These are phyloP conservation scores for Barnettozyma pratensis DNA, from an alignment of 805 yeast species.

Conservation along the genomic window DNA sequence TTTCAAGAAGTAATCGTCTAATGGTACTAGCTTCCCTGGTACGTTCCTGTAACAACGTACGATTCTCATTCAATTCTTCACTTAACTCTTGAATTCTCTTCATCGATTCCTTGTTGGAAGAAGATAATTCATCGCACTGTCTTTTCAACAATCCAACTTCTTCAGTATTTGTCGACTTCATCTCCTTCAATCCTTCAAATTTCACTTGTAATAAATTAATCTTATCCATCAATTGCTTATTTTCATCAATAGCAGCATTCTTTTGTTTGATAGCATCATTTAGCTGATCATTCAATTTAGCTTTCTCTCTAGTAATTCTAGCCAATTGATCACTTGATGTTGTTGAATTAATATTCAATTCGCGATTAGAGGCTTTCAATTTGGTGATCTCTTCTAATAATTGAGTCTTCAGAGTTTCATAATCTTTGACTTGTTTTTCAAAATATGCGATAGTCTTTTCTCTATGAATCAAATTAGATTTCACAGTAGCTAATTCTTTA, in stretches of 20 bases:
- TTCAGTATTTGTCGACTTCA: slow-evolving; percentile 32
- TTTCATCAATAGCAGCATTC: slow-evolving; percentile 33
- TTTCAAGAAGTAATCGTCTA: slow-evolving; percentile 61
- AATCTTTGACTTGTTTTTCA: slow-evolving; percentile 37
- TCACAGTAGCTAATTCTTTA: slow-evolving; percentile 16
- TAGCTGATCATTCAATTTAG: slow-evolving; percentile 31
- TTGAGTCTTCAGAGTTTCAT: slow-evolving; percentile 23
- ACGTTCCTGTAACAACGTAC: slow-evolving; percentile 71
- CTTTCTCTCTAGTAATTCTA: slow-evolving; percentile 33
- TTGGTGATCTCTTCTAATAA: slow-evolving; percentile 21
- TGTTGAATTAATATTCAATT: slow-evolving; percentile 24
- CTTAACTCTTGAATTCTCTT: slow-evolving; percentile 60
- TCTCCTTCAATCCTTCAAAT: slow-evolving; percentile 31
- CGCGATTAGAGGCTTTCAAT: slow-evolving; percentile 23
- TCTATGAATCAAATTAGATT: slow-evolving; percentile 24
- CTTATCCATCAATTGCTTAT: slow-evolving; percentile 38
- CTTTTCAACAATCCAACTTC: slow-evolving; percentile 48
- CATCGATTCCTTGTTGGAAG: slow-evolving; percentile 62
- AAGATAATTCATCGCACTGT: slow-evolving; percentile 66
- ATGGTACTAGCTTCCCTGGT: slow-evolving; percentile 72
- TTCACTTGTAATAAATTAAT: slow-evolving; percentile 33
- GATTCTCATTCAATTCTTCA: slow-evolving; percentile 76
- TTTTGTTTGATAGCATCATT: slow-evolving; percentile 32
- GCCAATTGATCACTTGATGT: slow-evolving; percentile 29
- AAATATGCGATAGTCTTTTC: slow-evolving; percentile 34